Evolutionary conservation across 306 rosid genomes (phyloP).

Genomic region (Glycine tomentella): DNA sequence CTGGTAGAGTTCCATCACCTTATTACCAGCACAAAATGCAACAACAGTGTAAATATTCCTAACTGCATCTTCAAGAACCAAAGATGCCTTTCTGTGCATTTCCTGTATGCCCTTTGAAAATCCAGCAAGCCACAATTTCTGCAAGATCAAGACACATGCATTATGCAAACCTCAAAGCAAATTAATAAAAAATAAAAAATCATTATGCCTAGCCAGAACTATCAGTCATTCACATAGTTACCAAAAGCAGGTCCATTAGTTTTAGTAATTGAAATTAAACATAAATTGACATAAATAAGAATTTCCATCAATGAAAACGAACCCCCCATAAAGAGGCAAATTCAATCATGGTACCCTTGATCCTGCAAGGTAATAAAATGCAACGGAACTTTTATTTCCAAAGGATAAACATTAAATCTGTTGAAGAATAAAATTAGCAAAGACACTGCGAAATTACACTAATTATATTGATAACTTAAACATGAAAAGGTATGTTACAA

Average conservation of each 20-base stretch:
- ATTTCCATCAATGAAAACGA: conserved; percentile 22
- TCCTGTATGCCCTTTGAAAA: conserved; percentile 99
- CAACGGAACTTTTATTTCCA: background rate
- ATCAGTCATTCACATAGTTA: conserved; percentile 14
- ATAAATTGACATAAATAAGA: conserved; percentile 23
- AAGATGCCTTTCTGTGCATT: conserved; percentile 99
- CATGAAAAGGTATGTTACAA: conserved; percentile 18
- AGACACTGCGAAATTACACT: conserved; percentile 24
- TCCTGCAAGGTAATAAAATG: conserved; percentile 24
- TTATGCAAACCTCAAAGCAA: conserved; percentile 31
- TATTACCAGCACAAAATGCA: conserved; percentile 98
- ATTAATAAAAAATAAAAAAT: background rate
- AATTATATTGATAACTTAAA: background rate
- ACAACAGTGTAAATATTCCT: conserved; percentile 99
- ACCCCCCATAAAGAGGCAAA: background rate
- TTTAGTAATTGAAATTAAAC: conserved; percentile 34
- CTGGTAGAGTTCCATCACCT: conserved; percentile 99
- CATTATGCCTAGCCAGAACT: conserved; percentile 10
- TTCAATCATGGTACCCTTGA: background rate
- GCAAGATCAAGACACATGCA: conserved; percentile 54
- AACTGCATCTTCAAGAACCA: conserved; percentile 99
- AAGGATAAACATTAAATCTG: background rate
- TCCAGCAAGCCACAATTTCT: conserved; percentile 99
- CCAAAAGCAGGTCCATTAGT: conserved; percentile 12
- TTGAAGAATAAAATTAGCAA: background rate